Base-by-base conservation (phyloP, 2,329 filamentous ascomycete genomes). In the Penicillium sp. region DNA sequence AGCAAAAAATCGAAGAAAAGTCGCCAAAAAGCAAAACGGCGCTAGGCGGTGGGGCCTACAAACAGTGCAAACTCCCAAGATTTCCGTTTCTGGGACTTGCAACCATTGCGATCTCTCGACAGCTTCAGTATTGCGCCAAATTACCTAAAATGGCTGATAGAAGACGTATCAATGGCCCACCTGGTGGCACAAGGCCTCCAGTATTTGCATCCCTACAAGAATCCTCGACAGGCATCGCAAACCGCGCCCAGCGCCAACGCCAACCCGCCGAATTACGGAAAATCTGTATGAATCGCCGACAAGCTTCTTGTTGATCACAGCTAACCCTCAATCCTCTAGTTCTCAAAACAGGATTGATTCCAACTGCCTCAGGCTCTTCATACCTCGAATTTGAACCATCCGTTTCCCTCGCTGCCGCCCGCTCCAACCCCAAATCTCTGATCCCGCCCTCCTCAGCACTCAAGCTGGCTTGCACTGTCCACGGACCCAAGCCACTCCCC, bases 401-500 rank as follows among this genome's bases (percentile, higher is more conserved):
- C 13, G 74, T 71, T 74, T 60, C 68, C 71, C 54, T 74, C 73
- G 64, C 75, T 65, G 64, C 78, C 60, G 81, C 77, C 55, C 77
- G 74, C 71, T 72, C 74, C 35, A 74, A 71, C 19, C 69, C 72
- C 57, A 74, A 73, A 58, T 77, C 78, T 56, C 78, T 85, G 46
- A 86, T 81, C 19, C 77, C 81, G 9, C 74, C 79, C 13, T 78
- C 81, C 7, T 85, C 87, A 38, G 90, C 90, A 51, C 84, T 97
- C 71, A 99, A 99, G 76, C 86, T 99, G 60, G 90, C 89, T 62
- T 96, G 93, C 74, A 93, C 91, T 12, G 91, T 97, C 54, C 93
- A 97, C 77, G 94, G 94, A 1, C 94, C 94, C 4, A 87, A 93
- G 65, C 92, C 94, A 25, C 83, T 99, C 42, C 93, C 93, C 33